phyloP scores from a whole-genome alignment of 1,139 yeast species.

The Blastobotrys persicus region DNA sequence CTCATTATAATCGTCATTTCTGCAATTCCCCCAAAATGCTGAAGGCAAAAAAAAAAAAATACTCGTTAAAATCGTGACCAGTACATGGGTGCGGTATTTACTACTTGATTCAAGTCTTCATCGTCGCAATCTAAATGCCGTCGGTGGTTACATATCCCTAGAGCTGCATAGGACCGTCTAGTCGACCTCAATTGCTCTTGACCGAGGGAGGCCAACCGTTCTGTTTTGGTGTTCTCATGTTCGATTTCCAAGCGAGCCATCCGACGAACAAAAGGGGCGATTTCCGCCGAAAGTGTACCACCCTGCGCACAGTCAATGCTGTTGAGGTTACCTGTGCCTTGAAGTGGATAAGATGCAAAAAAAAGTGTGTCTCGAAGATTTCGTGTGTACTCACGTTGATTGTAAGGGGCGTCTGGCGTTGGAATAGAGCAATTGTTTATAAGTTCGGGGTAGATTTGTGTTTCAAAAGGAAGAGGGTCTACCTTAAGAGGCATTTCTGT shows the following conservation, averaged over 20 bases:
- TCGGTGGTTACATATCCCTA: constrained; percentile 28
- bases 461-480: constrained; percentile 23
- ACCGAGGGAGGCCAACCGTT: constrained; percentile 10
- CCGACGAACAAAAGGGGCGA: constrained; percentile 31
- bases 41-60: too few species aligned
- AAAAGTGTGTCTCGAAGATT: constrained; percentile 24
- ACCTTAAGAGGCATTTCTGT: constrained; percentile 17
- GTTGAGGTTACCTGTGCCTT: constrained; percentile 16
- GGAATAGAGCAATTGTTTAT: background rate
- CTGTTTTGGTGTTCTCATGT: constrained; percentile 14
- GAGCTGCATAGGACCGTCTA: constrained; percentile 27
- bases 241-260: constrained; percentile 31
- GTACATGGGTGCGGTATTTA: background rate
- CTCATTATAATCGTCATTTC: background rate
- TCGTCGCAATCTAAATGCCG: constrained; percentile 24
- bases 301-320: constrained; percentile 22
- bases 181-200: constrained; percentile 21
- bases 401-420: background rate
- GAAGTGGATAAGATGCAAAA: constrained; percentile 20
- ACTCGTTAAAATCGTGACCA: background rate
- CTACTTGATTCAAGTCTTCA: constrained; percentile 22
- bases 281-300: constrained; percentile 24
- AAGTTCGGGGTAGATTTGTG: constrained; percentile 12
- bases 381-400: background rate
- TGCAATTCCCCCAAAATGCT: too few species aligned